phyloP scores from a whole-genome alignment of 2,329 filamentous ascomycete species.

The Aspergillus intermedius region DNA sequence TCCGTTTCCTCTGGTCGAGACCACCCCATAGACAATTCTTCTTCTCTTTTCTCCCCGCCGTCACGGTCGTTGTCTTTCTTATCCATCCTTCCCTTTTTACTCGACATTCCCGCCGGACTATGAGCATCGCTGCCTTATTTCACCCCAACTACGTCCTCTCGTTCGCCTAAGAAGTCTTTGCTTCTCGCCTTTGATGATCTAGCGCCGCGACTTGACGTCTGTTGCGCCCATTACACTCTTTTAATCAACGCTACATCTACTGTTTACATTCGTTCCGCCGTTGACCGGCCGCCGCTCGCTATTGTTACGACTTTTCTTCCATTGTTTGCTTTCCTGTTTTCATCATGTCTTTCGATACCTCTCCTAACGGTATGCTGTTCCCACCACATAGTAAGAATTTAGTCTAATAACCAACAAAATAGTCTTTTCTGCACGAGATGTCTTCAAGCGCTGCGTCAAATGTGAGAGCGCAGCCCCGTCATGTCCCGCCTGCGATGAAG shows the following conservation, averaged over 20 bases:
- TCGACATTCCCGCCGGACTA: constrained; percentile 10
- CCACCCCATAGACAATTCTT: too few relatives aligned
- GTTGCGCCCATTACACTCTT: constrained; percentile 19
- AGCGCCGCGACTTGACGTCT: constrained; percentile 31
- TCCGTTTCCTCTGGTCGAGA: not conserved
- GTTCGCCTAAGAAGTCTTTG: constrained; percentile 3
- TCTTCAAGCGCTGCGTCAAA: constrained; percentile 45
- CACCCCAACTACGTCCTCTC: constrained; percentile 14
- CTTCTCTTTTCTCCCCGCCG: too few relatives aligned
- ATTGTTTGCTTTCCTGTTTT: constrained; percentile 2
- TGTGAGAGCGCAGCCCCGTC: constrained; percentile 49
- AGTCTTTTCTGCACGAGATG: constrained; percentile 8
- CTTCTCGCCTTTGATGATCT: constrained; percentile 18
- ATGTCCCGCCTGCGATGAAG: constrained; percentile 54
- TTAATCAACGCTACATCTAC: constrained; percentile 2
- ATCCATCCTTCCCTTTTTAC: constrained; percentile 1
- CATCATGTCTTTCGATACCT: constrained; percentile 24
- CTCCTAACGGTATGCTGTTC: constrained; percentile 15
- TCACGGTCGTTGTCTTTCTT: not conserved
- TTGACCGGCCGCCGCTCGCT: constrained; percentile 26
- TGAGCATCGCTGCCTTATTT: constrained; percentile 14
- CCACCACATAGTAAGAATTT: not conserved
- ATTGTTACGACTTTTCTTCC: constrained; percentile 5
- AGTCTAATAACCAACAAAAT: not conserved
- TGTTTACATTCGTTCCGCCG: constrained; percentile 11